Conservation (phyloP, 768 basidiomycete genomes). For the Amanita polypyramis region DNA sequence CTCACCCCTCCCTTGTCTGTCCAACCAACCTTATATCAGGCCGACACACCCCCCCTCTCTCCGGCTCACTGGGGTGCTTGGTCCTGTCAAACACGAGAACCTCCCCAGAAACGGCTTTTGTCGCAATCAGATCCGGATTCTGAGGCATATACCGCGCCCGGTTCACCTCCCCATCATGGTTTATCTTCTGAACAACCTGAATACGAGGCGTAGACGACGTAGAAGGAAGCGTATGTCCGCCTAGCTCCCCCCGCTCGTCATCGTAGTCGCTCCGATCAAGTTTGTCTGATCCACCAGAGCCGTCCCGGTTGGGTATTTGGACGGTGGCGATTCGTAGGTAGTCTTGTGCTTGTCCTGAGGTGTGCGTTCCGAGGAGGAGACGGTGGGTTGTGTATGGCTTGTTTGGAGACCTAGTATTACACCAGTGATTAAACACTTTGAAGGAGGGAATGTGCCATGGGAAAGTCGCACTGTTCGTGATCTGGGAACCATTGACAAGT, state of each 20-base stretch:
- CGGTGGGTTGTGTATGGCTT: conserved; percentile 95
- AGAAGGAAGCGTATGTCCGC: conserved; percentile 71
- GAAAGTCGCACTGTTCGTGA: conserved; percentile 67
- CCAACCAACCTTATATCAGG: conserved; percentile 90
- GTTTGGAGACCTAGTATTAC: conserved; percentile 56
- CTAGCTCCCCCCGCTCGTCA: conserved; percentile 89
- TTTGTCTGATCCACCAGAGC: conserved; percentile 52
- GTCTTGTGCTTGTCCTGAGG: conserved; percentile 88
- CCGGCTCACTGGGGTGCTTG: conserved; percentile 91
- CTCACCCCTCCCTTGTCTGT: conserved; percentile 88
- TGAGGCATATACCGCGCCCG: conserved; percentile 98
- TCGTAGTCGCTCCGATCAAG: conserved; percentile 78
- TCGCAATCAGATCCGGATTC: conserved; percentile 94
- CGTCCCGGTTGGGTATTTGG: conserved; percentile 79
- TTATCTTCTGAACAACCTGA: conserved; percentile 87
- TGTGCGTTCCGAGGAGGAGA: conserved; percentile 93
- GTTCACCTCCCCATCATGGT: conserved; percentile 93
- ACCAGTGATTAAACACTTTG: neutral
- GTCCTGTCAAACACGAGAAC: conserved; percentile 95
- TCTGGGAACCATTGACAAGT: conserved; percentile 99
- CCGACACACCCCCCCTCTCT: conserved; percentile 71
- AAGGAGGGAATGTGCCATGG: neutral
- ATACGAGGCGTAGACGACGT: conserved; percentile 62
- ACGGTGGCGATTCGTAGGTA: conserved; percentile 94
- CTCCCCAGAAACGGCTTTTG: conserved; percentile 85